Conservation (phyloP, 495 filamentous ascomycete genomes). For the Gamarada debralockiae region DNA sequence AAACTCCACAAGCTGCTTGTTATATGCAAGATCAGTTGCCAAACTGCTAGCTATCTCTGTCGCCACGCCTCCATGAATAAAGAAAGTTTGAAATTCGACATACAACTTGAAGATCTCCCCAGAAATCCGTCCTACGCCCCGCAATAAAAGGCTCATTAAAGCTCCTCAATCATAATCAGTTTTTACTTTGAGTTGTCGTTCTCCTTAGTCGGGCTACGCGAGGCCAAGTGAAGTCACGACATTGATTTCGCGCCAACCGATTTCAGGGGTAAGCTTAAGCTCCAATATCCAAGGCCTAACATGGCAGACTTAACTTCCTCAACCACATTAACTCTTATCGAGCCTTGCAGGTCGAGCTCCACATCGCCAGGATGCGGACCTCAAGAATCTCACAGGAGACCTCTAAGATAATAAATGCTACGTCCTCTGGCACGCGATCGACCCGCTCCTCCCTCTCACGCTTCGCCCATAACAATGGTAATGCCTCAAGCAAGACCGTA, state of each 20-base stretch:
- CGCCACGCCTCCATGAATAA: too few species aligned
- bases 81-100: too few species aligned
- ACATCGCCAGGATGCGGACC: conserved; percentile 48
- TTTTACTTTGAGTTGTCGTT: too few species aligned
- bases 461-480: conserved; percentile 33
- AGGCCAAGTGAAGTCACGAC: background rate
- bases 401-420: conserved; percentile 43
- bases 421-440: conserved; percentile 31
- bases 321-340: background rate
- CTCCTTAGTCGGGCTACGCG: background rate
- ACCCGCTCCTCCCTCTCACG: conserved; percentile 42
- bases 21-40: too few species aligned
- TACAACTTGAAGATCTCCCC: too few species aligned
- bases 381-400: conserved; percentile 57
- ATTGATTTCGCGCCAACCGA: background rate
- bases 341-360: background rate
- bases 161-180: too few species aligned
- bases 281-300: background rate
- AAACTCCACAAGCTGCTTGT: too few species aligned
- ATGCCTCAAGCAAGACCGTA: conserved; percentile 21
- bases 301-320: background rate
- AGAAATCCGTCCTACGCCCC: too few species aligned
- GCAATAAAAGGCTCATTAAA: too few species aligned
- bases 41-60: too few species aligned
- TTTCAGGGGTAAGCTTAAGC: background rate